phyloP scores from a whole-genome alignment of 352 stramenopile species.

The Globisporangium paddicum region DNA sequence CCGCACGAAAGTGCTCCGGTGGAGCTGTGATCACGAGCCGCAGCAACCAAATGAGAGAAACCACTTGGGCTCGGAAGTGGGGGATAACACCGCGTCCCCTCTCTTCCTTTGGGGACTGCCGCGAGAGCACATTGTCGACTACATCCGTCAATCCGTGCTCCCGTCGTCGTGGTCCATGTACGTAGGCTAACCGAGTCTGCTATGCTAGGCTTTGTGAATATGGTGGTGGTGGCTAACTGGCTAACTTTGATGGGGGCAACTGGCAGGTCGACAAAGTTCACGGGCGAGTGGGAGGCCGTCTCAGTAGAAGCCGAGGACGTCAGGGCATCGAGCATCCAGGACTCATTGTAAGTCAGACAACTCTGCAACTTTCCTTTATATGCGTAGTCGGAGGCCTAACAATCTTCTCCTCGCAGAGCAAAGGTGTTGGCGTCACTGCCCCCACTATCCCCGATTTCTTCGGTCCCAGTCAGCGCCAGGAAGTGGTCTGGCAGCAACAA shows the following conservation, averaged over 20 bases:
- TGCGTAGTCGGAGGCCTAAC: background rate
- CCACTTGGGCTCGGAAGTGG: background rate
- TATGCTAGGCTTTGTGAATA: background rate
- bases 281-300: conserved; percentile 41
- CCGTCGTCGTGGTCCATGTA: conserved; percentile 60
- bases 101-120: conserved; percentile 61
- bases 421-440: conserved; percentile 14
- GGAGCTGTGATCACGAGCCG: conserved; percentile 1
- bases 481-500: background rate
- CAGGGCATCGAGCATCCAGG: background rate
- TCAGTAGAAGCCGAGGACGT: conserved; percentile 17
- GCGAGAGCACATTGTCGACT: conserved; percentile 69
- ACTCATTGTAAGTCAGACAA: conserved; percentile 3
- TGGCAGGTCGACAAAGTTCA: conserved; percentile 25
- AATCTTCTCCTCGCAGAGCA: background rate
- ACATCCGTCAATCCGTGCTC: conserved; percentile 72
- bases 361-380: background rate
- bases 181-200: background rate
- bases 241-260: background rate
- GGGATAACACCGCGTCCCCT: conserved; percentile 17
- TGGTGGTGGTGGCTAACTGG: background rate
- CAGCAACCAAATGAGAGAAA: background rate
- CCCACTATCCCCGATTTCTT: background rate
- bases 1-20: conserved; percentile 45
- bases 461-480: background rate